Base-by-base conservation (phyloP, 192 early-diverging fungal species). In the Coemansia sp. region DNA sequence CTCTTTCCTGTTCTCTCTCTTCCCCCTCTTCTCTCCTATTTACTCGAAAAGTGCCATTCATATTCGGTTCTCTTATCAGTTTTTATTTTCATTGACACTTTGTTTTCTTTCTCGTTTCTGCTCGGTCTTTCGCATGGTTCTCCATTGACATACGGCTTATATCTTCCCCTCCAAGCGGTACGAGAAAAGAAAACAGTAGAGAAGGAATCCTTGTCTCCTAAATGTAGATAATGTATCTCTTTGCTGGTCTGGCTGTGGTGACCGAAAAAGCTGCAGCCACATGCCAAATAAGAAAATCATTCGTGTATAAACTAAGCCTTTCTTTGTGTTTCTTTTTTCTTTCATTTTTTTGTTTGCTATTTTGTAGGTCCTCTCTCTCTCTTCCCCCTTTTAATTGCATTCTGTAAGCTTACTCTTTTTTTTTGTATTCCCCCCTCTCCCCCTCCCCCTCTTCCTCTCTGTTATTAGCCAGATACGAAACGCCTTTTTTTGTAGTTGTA, bases 401-500 rank as follows among this genome's bases (percentile, higher is more conserved):
- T 10, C 34, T 40, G 32, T 56, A 34, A 29, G 6, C 38, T 56
- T 40, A 14, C 25, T 55, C 41, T 29, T 68, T 46, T 20, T 65
- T 35, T 60, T 48, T 53, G 15, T 49, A 34, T 20, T 50, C 34
- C 35, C 25, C 29, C 52, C 22, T 15, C 36, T 9, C 36, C 5
- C 36, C 36, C 36, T 4, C 36, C 36, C 36, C 36, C 36, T 14
- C 13, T 63, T 61, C 20, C 25, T 61, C 29, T 34, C 22, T 13
- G 25, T 57, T 57, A 57, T 57, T 57, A 52, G 22, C 23, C 22
- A 25, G 49, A 8, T 25, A 52, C 42, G 42, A 45, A 45, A 17
- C 42, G 42, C 20, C 48, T 19, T 20, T 11, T 63, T 52, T 49
- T 52, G 55, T 57, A 57, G 14, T 57, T 57, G 55, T 57, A 57